A percentile compares a stretch with the other conserved stretches of the same genome.
These are phyloP conservation scores for Coniochaeta sp. DNA, from an alignment of 2,329 filamentous ascomycete genomes.

Conservation along the genomic window DNA sequence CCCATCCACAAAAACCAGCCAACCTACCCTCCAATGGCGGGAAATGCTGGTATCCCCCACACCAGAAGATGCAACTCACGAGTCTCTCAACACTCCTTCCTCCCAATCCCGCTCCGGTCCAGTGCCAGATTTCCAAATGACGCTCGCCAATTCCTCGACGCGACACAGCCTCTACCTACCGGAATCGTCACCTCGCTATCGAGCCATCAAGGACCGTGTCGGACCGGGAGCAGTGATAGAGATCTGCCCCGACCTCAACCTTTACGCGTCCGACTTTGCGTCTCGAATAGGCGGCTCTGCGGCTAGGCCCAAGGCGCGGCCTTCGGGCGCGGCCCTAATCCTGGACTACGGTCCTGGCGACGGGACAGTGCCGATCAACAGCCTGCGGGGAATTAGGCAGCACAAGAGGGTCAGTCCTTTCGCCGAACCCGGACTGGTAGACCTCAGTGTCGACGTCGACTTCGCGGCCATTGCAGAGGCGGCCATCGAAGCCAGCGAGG, in stretches of 20 bases:
- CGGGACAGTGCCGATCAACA: constrained; percentile 72
- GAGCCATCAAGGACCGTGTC: constrained; percentile 58
- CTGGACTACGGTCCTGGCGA: constrained; percentile 84
- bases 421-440: constrained; percentile 69
- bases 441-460: constrained; percentile 89
- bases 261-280: constrained; percentile 77
- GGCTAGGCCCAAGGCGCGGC: constrained; percentile 45
- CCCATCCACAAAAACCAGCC: constrained; percentile 27
- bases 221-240: constrained; percentile 73
- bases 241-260: constrained; percentile 78
- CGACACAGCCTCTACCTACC: constrained; percentile 82
- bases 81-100: constrained; percentile 45
- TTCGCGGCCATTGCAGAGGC: constrained; percentile 81
- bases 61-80: constrained; percentile 45
- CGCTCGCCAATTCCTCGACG: constrained; percentile 66
- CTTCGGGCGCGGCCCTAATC: constrained; percentile 85
- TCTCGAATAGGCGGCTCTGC: constrained; percentile 68
- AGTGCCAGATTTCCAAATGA: constrained; percentile 80
- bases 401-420: constrained; percentile 78
- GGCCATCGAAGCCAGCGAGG: constrained; percentile 65
- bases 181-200: constrained; percentile 72
- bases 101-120: constrained; percentile 40
- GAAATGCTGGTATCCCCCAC: constrained; percentile 72
- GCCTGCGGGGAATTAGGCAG: constrained; percentile 76
- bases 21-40: constrained; percentile 58